Conservation (phyloP, 129 eudicot species). For the Flaveria ramosissima region DNA sequence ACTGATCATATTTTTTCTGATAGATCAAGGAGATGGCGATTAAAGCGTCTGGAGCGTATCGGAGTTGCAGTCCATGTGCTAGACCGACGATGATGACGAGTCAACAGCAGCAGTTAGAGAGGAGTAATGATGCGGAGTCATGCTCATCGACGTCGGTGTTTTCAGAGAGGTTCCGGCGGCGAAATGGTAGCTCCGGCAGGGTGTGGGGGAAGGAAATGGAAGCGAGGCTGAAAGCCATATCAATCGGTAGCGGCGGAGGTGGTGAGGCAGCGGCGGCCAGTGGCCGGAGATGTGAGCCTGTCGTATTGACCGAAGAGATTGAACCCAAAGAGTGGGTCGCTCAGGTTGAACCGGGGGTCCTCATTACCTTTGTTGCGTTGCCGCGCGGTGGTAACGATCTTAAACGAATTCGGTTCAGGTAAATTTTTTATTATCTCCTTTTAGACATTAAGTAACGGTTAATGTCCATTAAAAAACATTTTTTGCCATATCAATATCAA, state of each 20-base stretch:
- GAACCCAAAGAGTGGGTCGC: slow-evolving; percentile 87
- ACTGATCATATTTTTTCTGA: not conserved
- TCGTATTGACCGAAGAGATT: slow-evolving; percentile 57
- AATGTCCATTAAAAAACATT: too few relatives aligned
- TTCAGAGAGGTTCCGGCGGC: slow-evolving; percentile 49
- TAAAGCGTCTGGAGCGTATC: slow-evolving; percentile 81
- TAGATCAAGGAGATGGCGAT: slow-evolving; percentile 90
- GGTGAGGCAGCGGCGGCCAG: slow-evolving; percentile 46
- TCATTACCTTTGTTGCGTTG: slow-evolving; percentile 64
- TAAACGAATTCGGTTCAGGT: slow-evolving; percentile 91
- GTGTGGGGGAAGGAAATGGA: slow-evolving; percentile 77
- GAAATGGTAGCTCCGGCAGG: slow-evolving; percentile 71
- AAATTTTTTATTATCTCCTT: not conserved
- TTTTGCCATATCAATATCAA: too few relatives aligned
- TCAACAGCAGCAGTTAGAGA: slow-evolving; percentile 26
- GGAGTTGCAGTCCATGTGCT: slow-evolving; percentile 66
- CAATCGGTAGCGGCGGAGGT: slow-evolving; percentile 49
- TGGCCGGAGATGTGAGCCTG: slow-evolving; percentile 54
- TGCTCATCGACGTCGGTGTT: slow-evolving; percentile 31
- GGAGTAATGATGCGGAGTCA: slow-evolving; percentile 30
- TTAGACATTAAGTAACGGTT: too few relatives aligned
- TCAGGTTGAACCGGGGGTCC: slow-evolving; percentile 74
- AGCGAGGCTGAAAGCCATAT: slow-evolving; percentile 65
- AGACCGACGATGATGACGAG: slow-evolving; percentile 34
- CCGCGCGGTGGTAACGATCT: slow-evolving; percentile 87